These are phyloP conservation scores for Cronartium quercuum DNA, from an alignment of 1,284 basidiomycete genomes.

Conservation along the genomic window DNA sequence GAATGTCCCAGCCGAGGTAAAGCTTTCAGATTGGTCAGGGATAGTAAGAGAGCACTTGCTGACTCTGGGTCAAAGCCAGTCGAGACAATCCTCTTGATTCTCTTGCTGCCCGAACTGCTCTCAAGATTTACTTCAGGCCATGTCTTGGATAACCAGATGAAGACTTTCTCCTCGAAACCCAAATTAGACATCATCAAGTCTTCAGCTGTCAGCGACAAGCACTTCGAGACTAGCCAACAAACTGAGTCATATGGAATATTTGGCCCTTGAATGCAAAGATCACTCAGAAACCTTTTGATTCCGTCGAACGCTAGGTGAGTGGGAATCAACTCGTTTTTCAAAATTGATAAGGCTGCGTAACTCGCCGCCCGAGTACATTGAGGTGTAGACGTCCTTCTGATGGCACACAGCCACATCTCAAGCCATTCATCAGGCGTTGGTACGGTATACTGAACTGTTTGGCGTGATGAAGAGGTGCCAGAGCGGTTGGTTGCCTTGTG, in stretches of 20 bases:
- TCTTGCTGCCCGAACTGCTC: neutral
- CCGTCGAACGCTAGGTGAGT: slow-evolving; percentile 60
- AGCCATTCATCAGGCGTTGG: slow-evolving; percentile 57
- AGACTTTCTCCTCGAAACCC: slow-evolving; percentile 72
- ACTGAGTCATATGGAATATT: slow-evolving; percentile 75
- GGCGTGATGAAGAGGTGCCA: slow-evolving; percentile 40
- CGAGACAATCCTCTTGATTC: slow-evolving; percentile 5
- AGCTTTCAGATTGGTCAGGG: neutral
- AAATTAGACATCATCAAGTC: slow-evolving; percentile 71
- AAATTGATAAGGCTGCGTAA: slow-evolving; percentile 61
- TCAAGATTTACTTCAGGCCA: slow-evolving; percentile 58
- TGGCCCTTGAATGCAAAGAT: slow-evolving; percentile 80
- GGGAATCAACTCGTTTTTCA: slow-evolving; percentile 54
- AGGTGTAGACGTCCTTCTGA: slow-evolving; percentile 64
- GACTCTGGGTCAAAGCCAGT: slow-evolving; percentile 22
- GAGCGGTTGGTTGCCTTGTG: neutral
- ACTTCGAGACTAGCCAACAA: slow-evolving; percentile 64
- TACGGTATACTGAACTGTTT: slow-evolving; percentile 41
- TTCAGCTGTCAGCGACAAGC: slow-evolving; percentile 62
- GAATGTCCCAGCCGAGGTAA: neutral
- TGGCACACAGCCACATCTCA: slow-evolving; percentile 70
- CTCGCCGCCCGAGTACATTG: slow-evolving; percentile 69
- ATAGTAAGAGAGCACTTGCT: neutral
- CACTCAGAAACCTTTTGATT: slow-evolving; percentile 67
- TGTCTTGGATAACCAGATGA: slow-evolving; percentile 70